These are phyloP conservation scores for Lecanicillium sp. DNA, from an alignment of 2,329 filamentous ascomycete species.

Conservation along the genomic window DNA sequence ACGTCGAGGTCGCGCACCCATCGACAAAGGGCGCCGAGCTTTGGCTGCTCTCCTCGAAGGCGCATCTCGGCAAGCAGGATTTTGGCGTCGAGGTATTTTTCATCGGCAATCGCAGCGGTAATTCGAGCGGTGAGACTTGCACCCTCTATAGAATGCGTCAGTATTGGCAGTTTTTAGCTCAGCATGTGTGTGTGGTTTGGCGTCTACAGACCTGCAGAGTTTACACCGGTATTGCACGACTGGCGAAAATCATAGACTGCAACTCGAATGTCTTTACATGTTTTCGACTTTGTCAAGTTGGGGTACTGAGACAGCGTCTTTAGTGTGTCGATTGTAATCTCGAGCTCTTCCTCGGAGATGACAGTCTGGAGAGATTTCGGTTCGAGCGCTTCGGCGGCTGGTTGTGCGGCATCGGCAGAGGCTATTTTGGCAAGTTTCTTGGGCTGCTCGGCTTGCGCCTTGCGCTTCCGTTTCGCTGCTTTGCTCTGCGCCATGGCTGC, in stretches of 20 bases:
- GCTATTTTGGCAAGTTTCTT: constrained; percentile 30
- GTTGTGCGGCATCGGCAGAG: constrained; percentile 23
- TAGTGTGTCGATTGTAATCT: constrained; percentile 58
- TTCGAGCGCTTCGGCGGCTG: constrained; percentile 27
- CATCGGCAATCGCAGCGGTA: constrained; percentile 56
- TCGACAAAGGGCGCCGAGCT: constrained; percentile 59
- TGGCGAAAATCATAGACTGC: constrained; percentile 63
- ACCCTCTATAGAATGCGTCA: constrained; percentile 28
- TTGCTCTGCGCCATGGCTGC: constrained; percentile 35
- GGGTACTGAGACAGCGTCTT: constrained; percentile 50
- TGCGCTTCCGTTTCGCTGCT: constrained; percentile 36
- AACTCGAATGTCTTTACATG: constrained; percentile 56
- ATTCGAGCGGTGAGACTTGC: constrained; percentile 59
- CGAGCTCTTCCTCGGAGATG: constrained; percentile 56
- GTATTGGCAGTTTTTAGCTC: constrained; percentile 5
- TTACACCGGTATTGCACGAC: constrained; percentile 58
- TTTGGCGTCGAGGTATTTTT: constrained; percentile 55
- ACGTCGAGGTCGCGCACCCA: constrained; percentile 67
- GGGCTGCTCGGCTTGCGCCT: constrained; percentile 23
- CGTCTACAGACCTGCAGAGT: constrained; percentile 37
- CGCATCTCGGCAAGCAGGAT: constrained; percentile 63
- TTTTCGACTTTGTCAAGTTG: constrained; percentile 56
- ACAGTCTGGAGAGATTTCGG: constrained; percentile 44
- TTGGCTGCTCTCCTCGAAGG: constrained; percentile 55
- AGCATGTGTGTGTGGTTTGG: neutral